Conservation (phyloP, 2,329 filamentous ascomycete genomes). For the Phialemoniopsis sp. region DNA sequence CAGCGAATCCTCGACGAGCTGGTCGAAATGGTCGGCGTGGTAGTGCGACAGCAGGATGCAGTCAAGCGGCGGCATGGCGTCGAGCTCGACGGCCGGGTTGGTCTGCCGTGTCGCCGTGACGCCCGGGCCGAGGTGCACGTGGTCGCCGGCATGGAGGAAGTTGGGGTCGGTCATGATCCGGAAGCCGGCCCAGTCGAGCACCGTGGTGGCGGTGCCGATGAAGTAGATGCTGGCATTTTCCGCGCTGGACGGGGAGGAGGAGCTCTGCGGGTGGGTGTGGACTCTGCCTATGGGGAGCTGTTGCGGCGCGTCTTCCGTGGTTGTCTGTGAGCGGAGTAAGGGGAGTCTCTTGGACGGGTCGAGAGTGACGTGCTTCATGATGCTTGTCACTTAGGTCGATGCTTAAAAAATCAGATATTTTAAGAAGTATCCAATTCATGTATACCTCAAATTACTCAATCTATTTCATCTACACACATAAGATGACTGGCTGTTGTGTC, state of each 20-base stretch:
- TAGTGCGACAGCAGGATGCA: constrained; percentile 60
- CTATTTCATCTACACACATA: too few species aligned
- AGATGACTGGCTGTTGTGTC: too few species aligned
- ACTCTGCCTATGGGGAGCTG: constrained; percentile 15
- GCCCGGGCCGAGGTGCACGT: constrained; percentile 63
- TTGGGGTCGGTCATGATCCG: constrained; percentile 57
- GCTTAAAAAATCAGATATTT: too few species aligned
- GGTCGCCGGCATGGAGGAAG: constrained; percentile 62
- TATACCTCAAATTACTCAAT: too few species aligned
- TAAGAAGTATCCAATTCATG: too few species aligned
- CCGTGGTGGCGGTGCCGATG: constrained; percentile 52
- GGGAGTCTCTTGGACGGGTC: constrained; percentile 19
- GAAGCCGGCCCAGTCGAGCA: constrained; percentile 48
- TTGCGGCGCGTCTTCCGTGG: constrained; percentile 9
- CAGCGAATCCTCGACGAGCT: constrained; percentile 29
- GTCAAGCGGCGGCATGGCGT: constrained; percentile 56
- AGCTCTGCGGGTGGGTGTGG: constrained; percentile 15
- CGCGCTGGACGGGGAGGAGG: constrained; percentile 4
- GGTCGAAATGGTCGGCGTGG: constrained; percentile 47
- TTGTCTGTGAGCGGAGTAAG: constrained; percentile 20
- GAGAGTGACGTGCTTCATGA: constrained; percentile 16
- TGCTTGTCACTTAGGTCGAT: too few species aligned
- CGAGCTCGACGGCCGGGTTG: constrained; percentile 56
- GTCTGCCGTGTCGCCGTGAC: constrained; percentile 50
- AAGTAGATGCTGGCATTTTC: constrained; percentile 46